Evolutionary conservation across 371 early-diverging fungal genomes (phyloP).

Genomic region (Enterospora canceri): DNA sequence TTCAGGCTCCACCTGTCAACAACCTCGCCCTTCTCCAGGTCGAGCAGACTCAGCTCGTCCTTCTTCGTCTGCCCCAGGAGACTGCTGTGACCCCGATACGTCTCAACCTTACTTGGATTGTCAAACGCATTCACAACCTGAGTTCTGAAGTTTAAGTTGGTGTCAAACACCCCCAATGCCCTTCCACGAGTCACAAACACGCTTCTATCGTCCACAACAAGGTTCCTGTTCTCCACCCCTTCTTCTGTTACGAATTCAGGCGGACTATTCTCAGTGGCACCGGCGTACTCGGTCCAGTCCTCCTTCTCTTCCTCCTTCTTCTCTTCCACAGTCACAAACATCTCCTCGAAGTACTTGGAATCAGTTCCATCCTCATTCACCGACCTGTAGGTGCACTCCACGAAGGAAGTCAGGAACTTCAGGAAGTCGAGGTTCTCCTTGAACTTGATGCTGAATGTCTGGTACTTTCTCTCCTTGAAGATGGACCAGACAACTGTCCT

Average conservation of each 20-base stretch:
- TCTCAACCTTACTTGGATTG: conserved; percentile 45
- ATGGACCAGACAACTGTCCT: conserved; percentile 55
- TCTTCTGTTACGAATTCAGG: not conserved
- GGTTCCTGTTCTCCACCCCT: conserved; percentile 31
- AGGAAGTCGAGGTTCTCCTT: conserved; percentile 37
- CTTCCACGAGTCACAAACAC: conserved; percentile 55
- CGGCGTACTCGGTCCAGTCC: conserved; percentile 20
- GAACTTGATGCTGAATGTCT: conserved; percentile 53
- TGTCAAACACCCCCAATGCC: conserved; percentile 54
- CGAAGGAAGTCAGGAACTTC: conserved; percentile 50
- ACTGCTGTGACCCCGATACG: conserved; percentile 32
- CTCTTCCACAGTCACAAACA: not conserved
- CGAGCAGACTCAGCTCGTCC: conserved; percentile 67
- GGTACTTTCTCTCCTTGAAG: conserved; percentile 20
- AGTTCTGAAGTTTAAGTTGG: conserved; percentile 49
- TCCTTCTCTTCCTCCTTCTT: conserved; percentile 32
- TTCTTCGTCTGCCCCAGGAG: conserved; percentile 57
- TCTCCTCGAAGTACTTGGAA: not conserved
- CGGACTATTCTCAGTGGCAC: not conserved
- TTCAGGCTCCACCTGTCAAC: conserved; percentile 72
- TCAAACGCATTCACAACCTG: conserved; percentile 43
- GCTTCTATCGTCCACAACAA: conserved; percentile 46
- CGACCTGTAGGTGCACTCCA: conserved; percentile 22
- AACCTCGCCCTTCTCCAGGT: conserved; percentile 72
- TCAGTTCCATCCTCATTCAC: not conserved